A percentile compares a stretch with the other conserved stretches of the same genome.
phyloP scores from a whole-genome alignment of 306 rosid species.

The Morella rubra region DNA sequence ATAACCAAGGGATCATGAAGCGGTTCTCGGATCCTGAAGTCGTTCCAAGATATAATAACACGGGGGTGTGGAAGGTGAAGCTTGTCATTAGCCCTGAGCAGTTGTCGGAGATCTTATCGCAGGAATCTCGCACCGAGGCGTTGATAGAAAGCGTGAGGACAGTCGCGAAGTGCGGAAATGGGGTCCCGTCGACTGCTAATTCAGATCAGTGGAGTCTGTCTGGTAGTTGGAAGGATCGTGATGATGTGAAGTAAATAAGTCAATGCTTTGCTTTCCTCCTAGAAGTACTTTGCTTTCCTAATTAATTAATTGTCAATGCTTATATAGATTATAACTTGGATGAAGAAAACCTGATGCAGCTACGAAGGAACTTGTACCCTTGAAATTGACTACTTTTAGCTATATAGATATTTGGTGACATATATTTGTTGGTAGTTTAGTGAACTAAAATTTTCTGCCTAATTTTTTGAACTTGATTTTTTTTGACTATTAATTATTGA shows the following conservation, averaged over 20 bases:
- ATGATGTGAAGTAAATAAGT: constrained; percentile 22
- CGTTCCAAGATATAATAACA: constrained; percentile 53
- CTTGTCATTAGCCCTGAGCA: constrained; percentile 70
- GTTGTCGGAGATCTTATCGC: constrained; percentile 73
- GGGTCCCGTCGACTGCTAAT: constrained; percentile 39
- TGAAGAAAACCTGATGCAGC: neutral
- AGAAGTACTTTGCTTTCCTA: neutral
- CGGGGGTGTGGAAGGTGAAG: constrained; percentile 87
- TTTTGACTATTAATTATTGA: too few species aligned
- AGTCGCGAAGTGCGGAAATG: constrained; percentile 71
- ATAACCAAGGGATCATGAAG: constrained; percentile 18
- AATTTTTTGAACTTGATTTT: too few species aligned
- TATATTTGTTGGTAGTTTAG: neutral
- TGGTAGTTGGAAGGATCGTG: constrained; percentile 54
- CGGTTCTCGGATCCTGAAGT: constrained; percentile 50
- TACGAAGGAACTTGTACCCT: neutral
- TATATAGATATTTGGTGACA: neutral
- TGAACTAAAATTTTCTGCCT: neutral
- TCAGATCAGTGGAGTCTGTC: constrained; percentile 75
- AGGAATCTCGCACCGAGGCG: constrained; percentile 62
- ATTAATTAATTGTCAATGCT: neutral
- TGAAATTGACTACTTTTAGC: neutral
- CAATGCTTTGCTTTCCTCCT: neutral
- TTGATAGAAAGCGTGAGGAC: constrained; percentile 77
- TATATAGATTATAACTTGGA: neutral